These are phyloP conservation scores for Limnanthes douglasii DNA, from an alignment of 345 rosid genomes.

Conservation along the genomic window DNA sequence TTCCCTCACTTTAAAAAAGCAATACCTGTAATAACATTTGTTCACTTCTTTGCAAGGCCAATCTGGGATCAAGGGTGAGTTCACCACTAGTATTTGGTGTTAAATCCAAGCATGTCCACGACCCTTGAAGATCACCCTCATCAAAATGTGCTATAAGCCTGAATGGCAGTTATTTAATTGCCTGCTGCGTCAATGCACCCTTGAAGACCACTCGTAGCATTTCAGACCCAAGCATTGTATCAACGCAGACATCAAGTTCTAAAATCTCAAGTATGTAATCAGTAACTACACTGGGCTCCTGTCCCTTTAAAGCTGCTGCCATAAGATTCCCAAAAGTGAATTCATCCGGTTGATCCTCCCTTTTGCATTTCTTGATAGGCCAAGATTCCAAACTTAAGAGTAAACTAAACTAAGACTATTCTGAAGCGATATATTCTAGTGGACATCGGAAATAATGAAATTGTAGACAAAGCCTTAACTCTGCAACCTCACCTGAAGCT, in stretches of 20 bases:
- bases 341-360: no score
- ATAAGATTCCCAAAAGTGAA: no score
- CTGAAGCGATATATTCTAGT: constrained; percentile 12
- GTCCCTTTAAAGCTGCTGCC: no score
- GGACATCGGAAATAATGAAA: constrained; percentile 21
- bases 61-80: constrained; percentile 75
- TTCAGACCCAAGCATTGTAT: no score
- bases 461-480: constrained; percentile 20
- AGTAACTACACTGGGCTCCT: no score
- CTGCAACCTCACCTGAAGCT: constrained; percentile 19
- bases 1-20: constrained; percentile 57
- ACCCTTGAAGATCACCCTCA: constrained; percentile 64
- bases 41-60: constrained; percentile 86
- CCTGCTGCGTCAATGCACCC: constrained; percentile 90
- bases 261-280: no score
- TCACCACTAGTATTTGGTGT: constrained; percentile 85
- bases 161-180: constrained; percentile 76
- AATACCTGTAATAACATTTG: constrained; percentile 92
- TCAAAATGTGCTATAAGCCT: constrained; percentile 76
- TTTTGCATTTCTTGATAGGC: no score
- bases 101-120: constrained; percentile 83
- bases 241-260: no score
- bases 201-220: no score
- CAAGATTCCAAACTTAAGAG: constrained; percentile 24
- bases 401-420: constrained; percentile 32